Conservation (phyloP, 805 yeast species). For the Lachancea lanzarotensis region DNA sequence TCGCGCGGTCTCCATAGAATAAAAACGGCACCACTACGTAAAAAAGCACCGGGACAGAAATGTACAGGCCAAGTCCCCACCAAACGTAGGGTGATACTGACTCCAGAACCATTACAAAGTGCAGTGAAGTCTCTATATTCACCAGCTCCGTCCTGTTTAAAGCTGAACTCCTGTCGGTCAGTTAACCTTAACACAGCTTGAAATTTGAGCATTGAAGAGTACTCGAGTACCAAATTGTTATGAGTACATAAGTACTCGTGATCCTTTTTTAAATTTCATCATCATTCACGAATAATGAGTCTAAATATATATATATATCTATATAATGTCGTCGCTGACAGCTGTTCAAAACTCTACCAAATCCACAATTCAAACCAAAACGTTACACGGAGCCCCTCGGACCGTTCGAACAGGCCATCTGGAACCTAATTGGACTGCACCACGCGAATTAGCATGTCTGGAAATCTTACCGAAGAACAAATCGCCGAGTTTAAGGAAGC, state of each 20-base stretch:
- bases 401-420: not conserved
- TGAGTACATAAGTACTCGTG: too few species aligned
- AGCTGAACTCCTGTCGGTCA: too few species aligned
- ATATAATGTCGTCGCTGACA: too few species aligned
- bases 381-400: not conserved
- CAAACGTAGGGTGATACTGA: constrained; percentile 12
- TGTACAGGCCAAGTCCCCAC: constrained; percentile 39
- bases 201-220: too few species aligned
- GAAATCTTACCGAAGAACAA: constrained; percentile 87
- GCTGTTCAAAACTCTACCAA: not conserved
- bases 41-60: constrained; percentile 33
- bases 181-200: too few species aligned
- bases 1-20: constrained; percentile 30
- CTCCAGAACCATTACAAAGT: constrained; percentile 3
- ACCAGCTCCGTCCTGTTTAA: too few species aligned
- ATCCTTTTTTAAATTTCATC: too few species aligned
- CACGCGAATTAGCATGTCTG: constrained; percentile 17
- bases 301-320: too few species aligned
- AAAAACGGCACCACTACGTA: constrained; percentile 34
- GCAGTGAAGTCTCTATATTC: too few species aligned
- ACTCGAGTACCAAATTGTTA: too few species aligned
- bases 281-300: too few species aligned
- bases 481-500: constrained; percentile 97
- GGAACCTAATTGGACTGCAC: not conserved
- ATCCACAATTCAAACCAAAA: not conserved